Percentiles rank a stretch among this genome's conserved stretches.
phyloP scores from a whole-genome alignment of 352 stramenopile species.

The Sclerospora graminicola region DNA sequence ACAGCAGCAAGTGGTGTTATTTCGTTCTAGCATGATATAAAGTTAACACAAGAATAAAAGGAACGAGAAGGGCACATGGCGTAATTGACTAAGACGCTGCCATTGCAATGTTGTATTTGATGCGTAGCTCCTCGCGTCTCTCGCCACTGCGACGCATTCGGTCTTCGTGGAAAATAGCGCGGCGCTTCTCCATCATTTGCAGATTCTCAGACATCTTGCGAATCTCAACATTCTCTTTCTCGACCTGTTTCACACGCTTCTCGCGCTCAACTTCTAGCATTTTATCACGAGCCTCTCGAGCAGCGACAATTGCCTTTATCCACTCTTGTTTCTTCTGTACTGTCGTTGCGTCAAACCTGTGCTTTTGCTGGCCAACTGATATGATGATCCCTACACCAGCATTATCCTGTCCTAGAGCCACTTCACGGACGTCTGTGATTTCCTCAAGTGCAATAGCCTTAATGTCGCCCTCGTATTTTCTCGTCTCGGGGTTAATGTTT shows the following conservation, averaged over 20 bases:
- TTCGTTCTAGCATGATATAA: background rate
- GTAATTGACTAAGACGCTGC: conserved; percentile 21
- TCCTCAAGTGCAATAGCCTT: conserved; percentile 61
- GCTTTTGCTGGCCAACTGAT: conserved; percentile 31
- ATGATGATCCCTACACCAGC: conserved; percentile 44
- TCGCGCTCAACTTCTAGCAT: conserved; percentile 39
- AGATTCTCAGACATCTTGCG: conserved; percentile 38
- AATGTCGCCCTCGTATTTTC: conserved; percentile 33
- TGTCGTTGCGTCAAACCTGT: conserved; percentile 46
- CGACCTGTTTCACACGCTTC: conserved; percentile 40
- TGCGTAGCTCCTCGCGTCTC: conserved; percentile 51
- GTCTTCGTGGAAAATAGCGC: conserved; percentile 60
- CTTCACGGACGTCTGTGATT: conserved; percentile 41
- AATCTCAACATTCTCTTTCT: conserved; percentile 55
- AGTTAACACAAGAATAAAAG: too few species aligned
- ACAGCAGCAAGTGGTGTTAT: conserved; percentile 1
- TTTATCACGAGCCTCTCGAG: conserved; percentile 29
- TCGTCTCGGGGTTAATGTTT: conserved; percentile 40
- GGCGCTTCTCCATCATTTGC: conserved; percentile 41
- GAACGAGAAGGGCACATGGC: too few species aligned
- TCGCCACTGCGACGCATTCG: conserved; percentile 42
- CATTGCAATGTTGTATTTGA: conserved; percentile 56
- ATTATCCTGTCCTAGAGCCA: conserved; percentile 38
- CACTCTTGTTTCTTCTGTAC: conserved; percentile 42
- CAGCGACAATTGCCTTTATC: conserved; percentile 44